Percentiles rank a stretch among this genome's conserved stretches.
Conservation (phyloP, 169 alveolate species). For the Nephromyces sp. region DNA sequence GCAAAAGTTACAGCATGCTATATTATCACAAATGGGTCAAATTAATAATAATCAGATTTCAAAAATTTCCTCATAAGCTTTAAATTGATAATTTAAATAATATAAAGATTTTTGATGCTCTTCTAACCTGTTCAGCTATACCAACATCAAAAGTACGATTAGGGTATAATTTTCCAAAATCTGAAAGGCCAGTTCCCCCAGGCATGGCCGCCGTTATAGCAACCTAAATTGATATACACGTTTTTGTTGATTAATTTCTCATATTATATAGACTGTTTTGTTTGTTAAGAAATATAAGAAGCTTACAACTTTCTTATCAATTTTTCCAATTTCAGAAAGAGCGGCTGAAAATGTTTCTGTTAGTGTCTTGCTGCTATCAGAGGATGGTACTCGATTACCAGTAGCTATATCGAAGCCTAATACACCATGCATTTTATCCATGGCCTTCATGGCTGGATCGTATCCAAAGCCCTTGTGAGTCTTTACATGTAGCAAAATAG, state of each 20-base stretch:
- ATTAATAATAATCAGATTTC: too few relatives aligned
- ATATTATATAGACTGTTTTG: too few relatives aligned
- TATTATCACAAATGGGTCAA: background rate
- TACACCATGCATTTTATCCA: slow-evolving; percentile 54
- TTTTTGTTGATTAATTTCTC: too few relatives aligned
- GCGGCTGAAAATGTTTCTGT: slow-evolving; percentile 53
- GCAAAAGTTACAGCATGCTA: slow-evolving; percentile 73
- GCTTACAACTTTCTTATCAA: slow-evolving; percentile 34
- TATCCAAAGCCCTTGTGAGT: slow-evolving; percentile 64
- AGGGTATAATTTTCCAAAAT: slow-evolving; percentile 47
- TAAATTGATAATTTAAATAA: background rate
- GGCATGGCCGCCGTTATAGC: slow-evolving; percentile 74
- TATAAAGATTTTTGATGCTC: background rate
- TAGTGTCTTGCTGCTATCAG: background rate
- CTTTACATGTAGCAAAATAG: slow-evolving; percentile 58
- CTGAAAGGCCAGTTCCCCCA: slow-evolving; percentile 66
- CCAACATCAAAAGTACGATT: slow-evolving; percentile 73
- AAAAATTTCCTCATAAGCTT: too few relatives aligned
- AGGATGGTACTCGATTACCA: background rate
- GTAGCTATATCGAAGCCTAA: slow-evolving; percentile 8
- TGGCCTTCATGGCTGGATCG: slow-evolving; percentile 49
- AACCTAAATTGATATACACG: background rate
- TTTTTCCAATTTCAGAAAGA: slow-evolving; percentile 44
- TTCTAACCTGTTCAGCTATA: slow-evolving; percentile 66
- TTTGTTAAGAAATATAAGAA: background rate